These are phyloP conservation scores for Neonectria hederae DNA, from an alignment of 2,329 filamentous ascomycete genomes.

Conservation along the genomic window DNA sequence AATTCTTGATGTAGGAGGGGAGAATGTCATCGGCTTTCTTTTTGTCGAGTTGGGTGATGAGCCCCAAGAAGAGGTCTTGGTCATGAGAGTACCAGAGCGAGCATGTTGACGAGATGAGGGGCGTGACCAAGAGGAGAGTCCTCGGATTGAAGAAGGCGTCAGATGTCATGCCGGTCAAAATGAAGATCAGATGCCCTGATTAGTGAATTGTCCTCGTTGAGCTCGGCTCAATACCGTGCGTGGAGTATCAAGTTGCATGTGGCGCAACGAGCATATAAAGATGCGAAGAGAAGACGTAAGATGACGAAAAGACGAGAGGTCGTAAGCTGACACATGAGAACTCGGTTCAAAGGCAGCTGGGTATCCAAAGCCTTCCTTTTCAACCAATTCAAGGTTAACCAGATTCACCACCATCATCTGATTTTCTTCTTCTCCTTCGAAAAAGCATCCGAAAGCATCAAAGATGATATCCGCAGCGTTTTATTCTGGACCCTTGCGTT, in stretches of 20 bases:
- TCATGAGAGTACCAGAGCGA: conserved; percentile 57
- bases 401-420: not conserved
- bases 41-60: conserved; percentile 46
- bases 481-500: not conserved
- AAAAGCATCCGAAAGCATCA: conserved; percentile 10
- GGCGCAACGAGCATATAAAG: not conserved
- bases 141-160: conserved; percentile 50
- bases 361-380: not conserved
- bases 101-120: conserved; percentile 58
- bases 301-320: not conserved
- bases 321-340: not conserved
- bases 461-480: not conserved
- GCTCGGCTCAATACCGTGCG: not conserved
- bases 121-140: conserved; percentile 53
- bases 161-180: conserved; percentile 47
- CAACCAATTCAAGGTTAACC: not conserved
- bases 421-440: not conserved
- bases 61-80: conserved; percentile 54
- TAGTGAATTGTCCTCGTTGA: not conserved
- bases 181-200: not conserved
- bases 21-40: conserved; percentile 49
- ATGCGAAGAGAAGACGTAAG: not conserved
- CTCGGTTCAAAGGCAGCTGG: not conserved
- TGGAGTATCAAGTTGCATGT: not conserved
- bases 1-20: conserved; percentile 54